phyloP scores from a whole-genome alignment of 2,329 filamentous ascomycete species.

The Talaromyces sp. region DNA sequence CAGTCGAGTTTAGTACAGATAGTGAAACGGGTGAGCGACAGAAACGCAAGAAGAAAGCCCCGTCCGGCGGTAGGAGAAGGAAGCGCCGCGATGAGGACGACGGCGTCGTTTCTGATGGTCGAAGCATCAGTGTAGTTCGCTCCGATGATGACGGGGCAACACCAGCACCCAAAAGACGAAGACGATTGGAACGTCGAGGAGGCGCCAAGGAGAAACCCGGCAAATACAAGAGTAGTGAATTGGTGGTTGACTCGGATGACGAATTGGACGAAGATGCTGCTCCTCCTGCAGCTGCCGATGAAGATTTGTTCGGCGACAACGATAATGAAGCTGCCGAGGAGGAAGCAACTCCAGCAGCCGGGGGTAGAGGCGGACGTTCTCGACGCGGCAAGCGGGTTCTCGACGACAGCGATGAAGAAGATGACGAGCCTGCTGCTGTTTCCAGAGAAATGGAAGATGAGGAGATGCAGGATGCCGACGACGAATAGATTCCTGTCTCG shows the following conservation, averaged over 20 bases:
- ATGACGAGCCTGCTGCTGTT: slow-evolving; percentile 22
- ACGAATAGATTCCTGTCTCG: slow-evolving; percentile 10
- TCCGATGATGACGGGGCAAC: slow-evolving; percentile 37
- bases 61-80: slow-evolving; percentile 50
- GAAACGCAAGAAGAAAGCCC: slow-evolving; percentile 65
- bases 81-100: slow-evolving; percentile 58
- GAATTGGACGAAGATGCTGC: slow-evolving; percentile 45
- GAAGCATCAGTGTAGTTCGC: slow-evolving; percentile 29
- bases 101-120: slow-evolving; percentile 26
- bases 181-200: slow-evolving; percentile 56
- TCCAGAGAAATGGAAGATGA: slow-evolving; percentile 27
- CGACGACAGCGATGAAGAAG: slow-evolving; percentile 25
- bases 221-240: slow-evolving; percentile 84
- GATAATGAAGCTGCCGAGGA: slow-evolving; percentile 25
- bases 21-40: slow-evolving; percentile 75
- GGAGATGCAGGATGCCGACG: slow-evolving; percentile 22
- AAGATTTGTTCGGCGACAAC: slow-evolving; percentile 38
- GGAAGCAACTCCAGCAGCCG: slow-evolving; percentile 2
- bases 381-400: slow-evolving; percentile 17
- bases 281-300: slow-evolving; percentile 30
- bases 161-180: slow-evolving; percentile 54
- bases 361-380: slow-evolving; percentile 8
- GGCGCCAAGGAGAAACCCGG: slow-evolving; percentile 35
- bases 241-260: slow-evolving; percentile 70
- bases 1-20: slow-evolving; percentile 78